Base-by-base conservation (phyloP, 2,329 filamentous ascomycete species). In the Fusarium haematococcum region DNA sequence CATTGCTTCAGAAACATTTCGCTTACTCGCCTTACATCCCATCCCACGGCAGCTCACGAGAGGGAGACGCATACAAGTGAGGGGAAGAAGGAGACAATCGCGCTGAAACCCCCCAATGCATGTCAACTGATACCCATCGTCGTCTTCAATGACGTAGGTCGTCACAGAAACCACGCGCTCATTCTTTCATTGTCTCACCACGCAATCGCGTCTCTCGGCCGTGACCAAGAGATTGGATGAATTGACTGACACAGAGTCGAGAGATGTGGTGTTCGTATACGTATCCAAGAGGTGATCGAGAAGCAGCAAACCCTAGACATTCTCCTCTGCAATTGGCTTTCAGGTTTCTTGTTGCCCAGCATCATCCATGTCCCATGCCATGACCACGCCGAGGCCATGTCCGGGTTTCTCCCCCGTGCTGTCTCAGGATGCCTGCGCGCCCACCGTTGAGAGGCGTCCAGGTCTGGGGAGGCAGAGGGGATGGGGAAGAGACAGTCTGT, bases 121-220 rank as follows among this genome's bases (percentile, higher is more conserved):
- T 73, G 61, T 62, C 54, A 59, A 62, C 54, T 68, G 63, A 69
- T 74, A 73, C 65, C 50, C 63, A 68, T 68, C 32, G 54, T 67
- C 25, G 69, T 77, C 66, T 52, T 69, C 69, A 78, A 77, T 77
- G 75, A 77, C 75, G 75, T 77, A 78, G 59, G 74, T 78, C 74
- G 75, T 75, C 75, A 74, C 68, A 74, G 75, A 69, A 77, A 77
- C 75, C 74, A 77, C 68, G 75, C 70, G 65, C 74, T 64, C 75
- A 75, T 77, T 76, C 74, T 76, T 75, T 60, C 68, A 52, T 67
- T 56, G 75, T 77, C 75, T 77, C 75, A 77, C 73, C 75, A 77
- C 71, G 43, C 65, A 25, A 25, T 18, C 9, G 45, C 25, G 14
- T 30, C 41, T 39, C 65, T 60, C 67, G 32, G 11, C 23, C 30